Evolutionary conservation across 2,329 filamentous ascomycete genomes (phyloP), one percentile per base, ranked within the genome.

Genomic region (Helotiales sp.): DNA sequence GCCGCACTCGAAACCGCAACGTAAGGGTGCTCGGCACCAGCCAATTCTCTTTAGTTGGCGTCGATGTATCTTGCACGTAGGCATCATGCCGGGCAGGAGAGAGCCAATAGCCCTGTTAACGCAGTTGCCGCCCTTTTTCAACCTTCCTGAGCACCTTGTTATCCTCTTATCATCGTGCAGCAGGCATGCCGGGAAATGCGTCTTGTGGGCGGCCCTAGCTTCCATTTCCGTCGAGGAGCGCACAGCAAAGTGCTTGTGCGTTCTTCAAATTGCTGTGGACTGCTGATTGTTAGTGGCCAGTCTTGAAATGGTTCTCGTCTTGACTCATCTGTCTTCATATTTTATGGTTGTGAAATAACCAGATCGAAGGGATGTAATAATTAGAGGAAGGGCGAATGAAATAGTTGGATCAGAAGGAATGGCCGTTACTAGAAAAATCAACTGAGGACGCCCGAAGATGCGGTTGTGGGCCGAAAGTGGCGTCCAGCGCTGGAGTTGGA

Each of bases 1-100:
- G 30, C 43, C 58, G 60, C 66, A 69, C 15, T 69, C 54, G 24
- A 66, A 63, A 34, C 66, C 66, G 57, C 66, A 69, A 55, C 40
- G 24, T 26, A 64, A 47, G 22, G 63, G 55, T 22, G 55, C 66
- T 61, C 40, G 43, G 54, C 66, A 69, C 22, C 28, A 47, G 24
- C 40, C 52, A 20, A 37, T 28, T 63, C 34, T 37, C 43, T 61
- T 69, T 22, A 61, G 62, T 55, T 66, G 63, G 61, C 40, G 45
- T 63, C 30, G 59, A 43, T 69, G 66, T 61, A 69, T 47, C 17
- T 43, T 49, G 52, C 66, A 69, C 2, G 63, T 69, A 22, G 66
- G 66, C 63, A 69, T 63, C 40, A 63, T 69, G 26, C 59, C 37
- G 6, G 59, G 59, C 11, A 47, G 13, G 45, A 30, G 28, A 50